Conservation (phyloP, 495 filamentous ascomycete species). For the Rhizodiscina lignyota region DNA sequence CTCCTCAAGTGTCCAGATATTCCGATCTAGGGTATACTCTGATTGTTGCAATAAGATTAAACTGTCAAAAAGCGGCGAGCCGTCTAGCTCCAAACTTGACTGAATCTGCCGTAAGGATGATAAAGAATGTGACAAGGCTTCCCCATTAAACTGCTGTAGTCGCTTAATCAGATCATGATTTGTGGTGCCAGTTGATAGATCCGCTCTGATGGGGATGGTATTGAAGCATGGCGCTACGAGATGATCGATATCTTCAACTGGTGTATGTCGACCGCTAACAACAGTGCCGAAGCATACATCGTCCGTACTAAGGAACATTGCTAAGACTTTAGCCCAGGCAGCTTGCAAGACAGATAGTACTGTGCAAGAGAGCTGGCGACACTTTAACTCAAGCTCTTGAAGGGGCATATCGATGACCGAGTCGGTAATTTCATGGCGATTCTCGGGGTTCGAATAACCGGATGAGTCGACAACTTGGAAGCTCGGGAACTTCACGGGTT, state of each 20-base stretch:
- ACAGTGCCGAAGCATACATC: constrained; percentile 79
- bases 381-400: constrained; percentile 25
- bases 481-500: constrained; percentile 29
- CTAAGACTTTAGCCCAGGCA: constrained; percentile 46
- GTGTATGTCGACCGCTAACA: constrained; percentile 51
- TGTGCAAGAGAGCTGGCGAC: constrained; percentile 37
- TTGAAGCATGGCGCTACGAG: constrained; percentile 81
- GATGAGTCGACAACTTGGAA: too few relatives aligned
- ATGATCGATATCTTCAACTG: constrained; percentile 45
- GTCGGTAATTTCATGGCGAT: too few relatives aligned
- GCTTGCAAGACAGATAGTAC: constrained; percentile 49
- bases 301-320: constrained; percentile 27
- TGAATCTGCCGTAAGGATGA: constrained; percentile 50
- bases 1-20: constrained; percentile 45
- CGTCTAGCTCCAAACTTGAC: constrained; percentile 17
- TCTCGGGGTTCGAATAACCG: too few relatives aligned
- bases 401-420: constrained; percentile 25
- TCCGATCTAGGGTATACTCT: constrained; percentile 28
- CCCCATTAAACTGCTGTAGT: constrained; percentile 39
- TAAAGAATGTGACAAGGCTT: constrained; percentile 46
- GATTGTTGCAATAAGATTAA: constrained; percentile 55
- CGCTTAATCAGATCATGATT: constrained; percentile 34
- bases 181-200: constrained; percentile 22
- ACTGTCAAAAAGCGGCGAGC: constrained; percentile 51
- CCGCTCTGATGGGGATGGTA: constrained; percentile 59